phyloP scores from a whole-genome alignment of 192 early-diverging fungal genomes.

The Chytriomyces confervae region DNA sequence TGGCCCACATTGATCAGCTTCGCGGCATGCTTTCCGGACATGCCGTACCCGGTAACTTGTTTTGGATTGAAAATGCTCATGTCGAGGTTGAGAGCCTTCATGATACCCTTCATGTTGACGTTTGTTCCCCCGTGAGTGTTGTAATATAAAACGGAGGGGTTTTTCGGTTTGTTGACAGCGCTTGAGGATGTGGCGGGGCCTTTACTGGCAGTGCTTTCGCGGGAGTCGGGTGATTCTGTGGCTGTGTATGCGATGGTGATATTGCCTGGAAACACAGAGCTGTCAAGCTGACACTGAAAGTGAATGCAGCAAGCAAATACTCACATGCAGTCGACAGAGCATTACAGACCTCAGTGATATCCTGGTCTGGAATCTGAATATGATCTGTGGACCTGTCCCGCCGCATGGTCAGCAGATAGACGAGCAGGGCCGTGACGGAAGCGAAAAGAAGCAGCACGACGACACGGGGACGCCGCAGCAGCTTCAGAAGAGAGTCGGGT shows the following conservation, averaged over 20 bases:
- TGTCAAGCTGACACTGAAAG: not conserved
- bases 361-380: not conserved
- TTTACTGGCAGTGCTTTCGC: not conserved
- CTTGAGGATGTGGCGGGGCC: not conserved
- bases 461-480: not conserved
- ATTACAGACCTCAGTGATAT: not conserved
- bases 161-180: not conserved
- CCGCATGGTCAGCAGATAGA: not conserved
- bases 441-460: not conserved
- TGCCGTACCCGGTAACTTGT: slow-evolving; percentile 10
- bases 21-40: not conserved
- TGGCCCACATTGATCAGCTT: slow-evolving; percentile 7
- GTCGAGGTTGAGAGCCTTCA: not conserved
- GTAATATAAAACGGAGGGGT: slow-evolving; percentile 21
- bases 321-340: not conserved
- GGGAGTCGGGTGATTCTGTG: not conserved
- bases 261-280: not conserved
- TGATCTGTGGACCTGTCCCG: not conserved
- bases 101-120: slow-evolving; percentile 17
- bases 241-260: not conserved
- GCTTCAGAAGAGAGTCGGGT: not conserved
- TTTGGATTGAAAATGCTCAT: slow-evolving; percentile 19
- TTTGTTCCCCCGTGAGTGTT: slow-evolving; percentile 23
- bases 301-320: not conserved
- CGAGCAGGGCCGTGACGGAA: not conserved